Conservation (phyloP, 345 rosid species). For the Bruguiera gymnorhiza region DNA sequence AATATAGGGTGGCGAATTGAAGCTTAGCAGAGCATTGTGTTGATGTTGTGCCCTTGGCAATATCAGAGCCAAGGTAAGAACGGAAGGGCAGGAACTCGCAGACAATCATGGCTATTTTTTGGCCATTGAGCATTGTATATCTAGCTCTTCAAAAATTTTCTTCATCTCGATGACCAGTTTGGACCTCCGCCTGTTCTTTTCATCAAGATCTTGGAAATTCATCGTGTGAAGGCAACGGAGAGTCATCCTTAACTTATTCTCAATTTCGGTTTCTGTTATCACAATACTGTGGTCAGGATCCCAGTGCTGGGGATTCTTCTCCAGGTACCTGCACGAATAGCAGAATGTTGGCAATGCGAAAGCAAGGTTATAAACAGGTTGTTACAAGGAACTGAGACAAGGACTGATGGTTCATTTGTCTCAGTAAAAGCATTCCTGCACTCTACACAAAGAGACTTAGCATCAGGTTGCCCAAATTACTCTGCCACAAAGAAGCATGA, state of each 20-base stretch:
- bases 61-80: too few relatives aligned
- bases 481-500: not conserved
- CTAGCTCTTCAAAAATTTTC: constrained; percentile 46
- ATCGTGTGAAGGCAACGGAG: constrained; percentile 41
- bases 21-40: too few relatives aligned
- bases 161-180: constrained; percentile 43
- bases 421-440: too few relatives aligned
- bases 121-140: constrained; percentile 8
- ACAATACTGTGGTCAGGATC: constrained; percentile 34
- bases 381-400: too few relatives aligned
- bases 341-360: not conserved
- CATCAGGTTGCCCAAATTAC: too few relatives aligned
- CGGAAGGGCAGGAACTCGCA: too few relatives aligned
- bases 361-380: too few relatives aligned
- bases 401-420: too few relatives aligned
- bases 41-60: too few relatives aligned
- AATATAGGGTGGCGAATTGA: too few relatives aligned
- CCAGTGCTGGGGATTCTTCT: constrained; percentile 36
- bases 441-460: too few relatives aligned
- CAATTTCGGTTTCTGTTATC: constrained; percentile 51
- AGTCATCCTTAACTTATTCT: constrained; percentile 45
- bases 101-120: too few relatives aligned
- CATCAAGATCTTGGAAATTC: constrained; percentile 52
- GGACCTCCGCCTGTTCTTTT: constrained; percentile 53
- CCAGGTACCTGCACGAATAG: constrained; percentile 39